Percentiles rank a stretch among this genome's conserved stretches.
phyloP scores from a whole-genome alignment of 495 filamentous ascomycete genomes.

The Neurospora sp. region DNA sequence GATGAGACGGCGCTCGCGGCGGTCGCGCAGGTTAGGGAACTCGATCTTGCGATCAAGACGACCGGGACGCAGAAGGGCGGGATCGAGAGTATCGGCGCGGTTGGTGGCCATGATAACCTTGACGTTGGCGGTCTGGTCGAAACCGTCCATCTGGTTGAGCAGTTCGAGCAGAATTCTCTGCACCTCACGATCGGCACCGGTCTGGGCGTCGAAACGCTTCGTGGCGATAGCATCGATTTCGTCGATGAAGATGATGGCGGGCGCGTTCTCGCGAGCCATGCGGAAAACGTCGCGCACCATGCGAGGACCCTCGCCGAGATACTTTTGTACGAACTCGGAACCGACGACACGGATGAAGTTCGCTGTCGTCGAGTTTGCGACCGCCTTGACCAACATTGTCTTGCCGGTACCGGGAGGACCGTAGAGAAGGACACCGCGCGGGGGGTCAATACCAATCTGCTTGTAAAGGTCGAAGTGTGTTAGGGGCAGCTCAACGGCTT shows the following conservation, averaged over 20 bases:
- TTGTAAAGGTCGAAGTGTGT: constrained; percentile 98
- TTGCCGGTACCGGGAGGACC: constrained; percentile 96
- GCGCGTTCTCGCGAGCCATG: constrained; percentile 97
- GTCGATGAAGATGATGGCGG: constrained; percentile 98
- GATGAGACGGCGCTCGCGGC: constrained; percentile 88
- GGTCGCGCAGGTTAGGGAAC: constrained; percentile 83
- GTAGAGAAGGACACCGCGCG: constrained; percentile 90
- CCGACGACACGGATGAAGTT: constrained; percentile 98
- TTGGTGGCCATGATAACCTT: constrained; percentile 99
- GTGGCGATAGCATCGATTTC: constrained; percentile 99
- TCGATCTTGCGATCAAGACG: constrained; percentile 97
- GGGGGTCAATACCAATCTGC: constrained; percentile 96
- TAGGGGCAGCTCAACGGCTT: constrained; percentile 91
- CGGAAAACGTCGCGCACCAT: constrained; percentile 99
- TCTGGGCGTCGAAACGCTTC: constrained; percentile 97
- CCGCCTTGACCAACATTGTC: constrained; percentile 98
- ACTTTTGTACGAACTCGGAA: constrained; percentile 98
- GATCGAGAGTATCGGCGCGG: constrained; percentile 92
- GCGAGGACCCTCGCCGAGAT: constrained; percentile 90
- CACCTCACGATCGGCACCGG: constrained; percentile 92
- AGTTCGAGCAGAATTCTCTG: constrained; percentile 95
- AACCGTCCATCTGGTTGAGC: constrained; percentile 99
- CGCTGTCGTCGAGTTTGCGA: constrained; percentile 95
- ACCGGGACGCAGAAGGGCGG: constrained; percentile 84
- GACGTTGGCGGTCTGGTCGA: constrained; percentile 96